Evolutionary conservation across 176 grass and related monocot species (phyloP).

Genomic region (Oryza meridionalis): DNA sequence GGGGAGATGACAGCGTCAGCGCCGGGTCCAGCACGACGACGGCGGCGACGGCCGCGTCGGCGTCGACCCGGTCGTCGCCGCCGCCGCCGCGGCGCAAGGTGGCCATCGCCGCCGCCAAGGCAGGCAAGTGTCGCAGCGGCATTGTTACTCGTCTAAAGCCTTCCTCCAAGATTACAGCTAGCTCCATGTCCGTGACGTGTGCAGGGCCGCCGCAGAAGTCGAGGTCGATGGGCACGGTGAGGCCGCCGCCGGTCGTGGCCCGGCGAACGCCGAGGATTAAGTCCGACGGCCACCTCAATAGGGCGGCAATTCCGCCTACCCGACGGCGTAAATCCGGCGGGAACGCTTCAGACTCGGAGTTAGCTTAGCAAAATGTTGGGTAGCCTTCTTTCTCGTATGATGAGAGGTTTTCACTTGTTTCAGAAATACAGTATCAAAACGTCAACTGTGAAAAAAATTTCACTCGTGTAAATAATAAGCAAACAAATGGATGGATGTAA

Average conservation of each 20-base stretch:
- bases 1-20: conserved; percentile 52
- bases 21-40: neutral
- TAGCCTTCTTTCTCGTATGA: neutral
- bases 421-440: neutral
- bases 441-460: neutral
- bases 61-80: conserved; percentile 34
- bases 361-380: conserved; percentile 33
- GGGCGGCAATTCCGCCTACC: neutral
- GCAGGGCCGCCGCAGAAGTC: conserved; percentile 48
- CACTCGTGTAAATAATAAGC: neutral
- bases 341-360: conserved; percentile 62
- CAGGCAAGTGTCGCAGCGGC: conserved; percentile 43
- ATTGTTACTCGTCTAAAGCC: neutral
- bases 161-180: neutral
- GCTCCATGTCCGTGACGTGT: neutral
- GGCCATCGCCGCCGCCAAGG: conserved; percentile 40
- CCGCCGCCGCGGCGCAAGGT: conserved; percentile 15
- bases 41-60: conserved; percentile 35
- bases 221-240: conserved; percentile 42
- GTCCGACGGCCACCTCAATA: conserved; percentile 49
- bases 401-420: neutral
- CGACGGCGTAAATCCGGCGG: conserved; percentile 42
- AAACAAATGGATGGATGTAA: neutral
- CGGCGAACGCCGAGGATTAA: conserved; percentile 55
- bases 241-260: neutral